These are phyloP conservation scores for Dryadomyces quercus-mongolicae DNA, from an alignment of 2,329 filamentous ascomycete species.

Conservation along the genomic window DNA sequence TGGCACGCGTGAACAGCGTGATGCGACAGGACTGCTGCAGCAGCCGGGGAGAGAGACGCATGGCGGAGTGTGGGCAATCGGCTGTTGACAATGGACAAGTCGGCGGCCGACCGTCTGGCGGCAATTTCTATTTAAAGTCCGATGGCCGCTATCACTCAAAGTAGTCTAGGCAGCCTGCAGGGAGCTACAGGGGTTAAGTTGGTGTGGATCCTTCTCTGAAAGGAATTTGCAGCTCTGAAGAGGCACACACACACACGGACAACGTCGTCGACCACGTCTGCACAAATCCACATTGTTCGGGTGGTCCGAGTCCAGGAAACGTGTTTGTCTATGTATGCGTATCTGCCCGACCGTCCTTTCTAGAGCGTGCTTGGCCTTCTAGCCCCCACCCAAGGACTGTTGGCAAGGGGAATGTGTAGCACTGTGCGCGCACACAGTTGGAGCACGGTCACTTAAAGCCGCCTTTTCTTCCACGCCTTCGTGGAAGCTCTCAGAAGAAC, in stretches of 20 bases:
- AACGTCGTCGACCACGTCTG: too few species aligned
- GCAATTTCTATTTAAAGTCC: background rate
- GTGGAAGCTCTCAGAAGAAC: slow-evolving; percentile 14
- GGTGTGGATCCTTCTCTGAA: too few species aligned
- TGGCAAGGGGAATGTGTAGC: background rate
- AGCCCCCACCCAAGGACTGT: too few species aligned
- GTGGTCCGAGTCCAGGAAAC: too few species aligned
- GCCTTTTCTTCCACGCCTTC: background rate
- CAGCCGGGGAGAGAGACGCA: slow-evolving; percentile 39
- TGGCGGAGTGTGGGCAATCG: slow-evolving; percentile 18
- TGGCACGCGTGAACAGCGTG: slow-evolving; percentile 62
- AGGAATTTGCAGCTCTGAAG: too few species aligned
- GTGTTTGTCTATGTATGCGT: too few species aligned
- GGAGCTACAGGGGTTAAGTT: background rate
- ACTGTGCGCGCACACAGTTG: slow-evolving; percentile 6
- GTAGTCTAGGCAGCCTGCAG: background rate
- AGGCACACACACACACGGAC: too few species aligned
- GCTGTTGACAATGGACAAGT: too few species aligned
- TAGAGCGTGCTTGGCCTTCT: too few species aligned
- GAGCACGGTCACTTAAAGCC: background rate
- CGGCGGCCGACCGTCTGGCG: background rate
- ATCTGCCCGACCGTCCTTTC: too few species aligned
- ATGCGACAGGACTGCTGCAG: slow-evolving; percentile 47
- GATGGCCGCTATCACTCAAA: too few species aligned
- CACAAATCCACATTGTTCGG: too few species aligned